Conservation (phyloP, 2,329 filamentous ascomycete genomes). For the Lachnellula arida region DNA sequence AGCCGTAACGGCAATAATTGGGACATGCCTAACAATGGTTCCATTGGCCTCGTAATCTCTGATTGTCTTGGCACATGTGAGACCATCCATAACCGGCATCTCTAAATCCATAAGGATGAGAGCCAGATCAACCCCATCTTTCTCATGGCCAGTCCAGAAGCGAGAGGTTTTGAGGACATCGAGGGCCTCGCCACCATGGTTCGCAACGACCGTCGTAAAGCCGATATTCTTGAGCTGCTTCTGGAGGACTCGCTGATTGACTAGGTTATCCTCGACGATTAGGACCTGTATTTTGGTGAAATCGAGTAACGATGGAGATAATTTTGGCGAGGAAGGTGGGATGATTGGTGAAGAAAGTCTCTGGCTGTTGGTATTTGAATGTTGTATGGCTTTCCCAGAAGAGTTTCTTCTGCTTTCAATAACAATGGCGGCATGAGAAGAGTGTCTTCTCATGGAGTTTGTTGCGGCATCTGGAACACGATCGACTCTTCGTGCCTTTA, state of each 20-base stretch:
- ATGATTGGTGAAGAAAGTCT: conserved; percentile 2
- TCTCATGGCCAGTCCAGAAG: conserved; percentile 45
- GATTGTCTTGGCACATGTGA: conserved; percentile 66
- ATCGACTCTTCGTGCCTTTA: conserved; percentile 32
- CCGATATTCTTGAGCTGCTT: conserved; percentile 57
- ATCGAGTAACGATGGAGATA: conserved; percentile 12
- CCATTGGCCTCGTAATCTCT: conserved; percentile 61
- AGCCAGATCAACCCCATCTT: conserved; percentile 50
- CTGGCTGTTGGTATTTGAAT: conserved; percentile 17
- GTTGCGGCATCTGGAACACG: conserved; percentile 10
- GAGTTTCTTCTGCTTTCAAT: conserved; percentile 21
- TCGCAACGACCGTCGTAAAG: conserved; percentile 57
- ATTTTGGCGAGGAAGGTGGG: not conserved
- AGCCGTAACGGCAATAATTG: conserved; percentile 78
- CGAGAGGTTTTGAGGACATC: conserved; percentile 51
- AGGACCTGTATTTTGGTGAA: conserved; percentile 44
- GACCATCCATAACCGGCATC: conserved; percentile 81
- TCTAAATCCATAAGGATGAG: conserved; percentile 77
- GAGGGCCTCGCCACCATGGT: conserved; percentile 60
- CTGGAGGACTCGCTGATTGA: conserved; percentile 61
- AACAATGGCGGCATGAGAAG: conserved; percentile 16
- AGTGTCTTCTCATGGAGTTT: conserved; percentile 15
- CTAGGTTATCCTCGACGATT: conserved; percentile 64
- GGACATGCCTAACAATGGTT: conserved; percentile 60
- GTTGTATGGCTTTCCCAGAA: conserved; percentile 14